phyloP scores from a whole-genome alignment of 2,329 filamentous ascomycete species.

The Oidium heveae region DNA sequence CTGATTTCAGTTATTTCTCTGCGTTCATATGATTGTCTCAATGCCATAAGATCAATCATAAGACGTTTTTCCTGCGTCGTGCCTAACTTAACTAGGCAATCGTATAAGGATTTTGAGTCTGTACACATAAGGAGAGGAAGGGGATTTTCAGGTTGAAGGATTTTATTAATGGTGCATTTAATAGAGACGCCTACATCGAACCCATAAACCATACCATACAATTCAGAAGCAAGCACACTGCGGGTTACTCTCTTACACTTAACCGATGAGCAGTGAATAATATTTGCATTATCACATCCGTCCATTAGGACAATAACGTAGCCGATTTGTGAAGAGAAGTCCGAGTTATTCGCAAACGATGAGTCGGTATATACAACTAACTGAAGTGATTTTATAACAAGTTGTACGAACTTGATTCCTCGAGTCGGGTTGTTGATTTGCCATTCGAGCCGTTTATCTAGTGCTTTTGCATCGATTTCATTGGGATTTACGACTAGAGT shows the following conservation, averaged over 20 bases:
- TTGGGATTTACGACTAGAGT: not conserved
- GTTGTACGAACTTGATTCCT: not conserved
- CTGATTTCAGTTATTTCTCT: not conserved
- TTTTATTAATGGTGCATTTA: conserved; percentile 1
- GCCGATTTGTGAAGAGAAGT: conserved; percentile 1
- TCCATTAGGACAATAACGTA: not conserved
- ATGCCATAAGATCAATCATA: not conserved
- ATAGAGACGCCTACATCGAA: conserved; percentile 2
- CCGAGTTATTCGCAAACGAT: conserved; percentile 1
- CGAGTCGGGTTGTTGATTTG: not conserved
- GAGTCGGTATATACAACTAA: conserved; percentile 1
- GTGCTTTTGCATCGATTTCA: not conserved
- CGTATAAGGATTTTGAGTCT: conserved; percentile 1
- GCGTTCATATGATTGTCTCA: not conserved
- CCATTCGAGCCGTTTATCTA: conserved; percentile 1
- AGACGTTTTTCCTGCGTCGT: not conserved
- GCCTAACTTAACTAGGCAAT: conserved; percentile 1
- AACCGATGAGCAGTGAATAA: not conserved
- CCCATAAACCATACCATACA: conserved; percentile 2
- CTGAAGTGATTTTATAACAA: not conserved
- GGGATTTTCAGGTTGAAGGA: not conserved
- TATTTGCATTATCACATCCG: not conserved
- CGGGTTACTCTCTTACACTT: conserved; percentile 3
- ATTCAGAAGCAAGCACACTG: conserved; percentile 3
- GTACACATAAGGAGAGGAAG: not conserved